Evolutionary conservation across 176 grass and related monocot genomes (phyloP).

Genomic region (Cenchrus americanus): DNA sequence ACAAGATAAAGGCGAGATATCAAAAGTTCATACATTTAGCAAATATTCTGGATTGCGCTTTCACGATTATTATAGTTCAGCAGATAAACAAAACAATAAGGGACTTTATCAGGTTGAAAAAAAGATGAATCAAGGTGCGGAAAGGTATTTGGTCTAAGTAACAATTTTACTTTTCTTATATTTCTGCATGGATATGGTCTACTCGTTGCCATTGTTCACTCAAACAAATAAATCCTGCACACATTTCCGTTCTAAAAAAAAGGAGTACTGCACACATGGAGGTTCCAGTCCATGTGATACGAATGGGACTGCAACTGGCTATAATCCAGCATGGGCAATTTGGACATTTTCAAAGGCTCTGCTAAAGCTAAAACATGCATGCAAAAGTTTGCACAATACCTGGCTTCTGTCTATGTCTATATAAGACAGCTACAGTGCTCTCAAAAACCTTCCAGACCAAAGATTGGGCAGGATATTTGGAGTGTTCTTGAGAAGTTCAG

Average conservation of each 20-base stretch:
- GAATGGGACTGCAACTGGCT: slow-evolving; percentile 4
- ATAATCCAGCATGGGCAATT: slow-evolving; percentile 44
- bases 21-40: slow-evolving; percentile 33
- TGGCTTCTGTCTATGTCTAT: slow-evolving; percentile 52
- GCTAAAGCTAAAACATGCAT: slow-evolving; percentile 48
- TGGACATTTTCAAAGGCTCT: slow-evolving; percentile 48
- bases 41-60: slow-evolving; percentile 32
- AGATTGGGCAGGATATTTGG: slow-evolving; percentile 47
- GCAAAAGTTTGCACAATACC: slow-evolving; percentile 50
- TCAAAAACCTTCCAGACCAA: slow-evolving; percentile 40
- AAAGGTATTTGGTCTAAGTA: slow-evolving; percentile 48
- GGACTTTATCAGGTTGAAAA: slow-evolving; percentile 36
- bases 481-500: slow-evolving; percentile 42
- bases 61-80: slow-evolving; percentile 38
- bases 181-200: slow-evolving; percentile 32
- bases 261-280: slow-evolving; percentile 33
- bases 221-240: slow-evolving; percentile 6
- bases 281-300: slow-evolving; percentile 30
- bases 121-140: slow-evolving; percentile 42
- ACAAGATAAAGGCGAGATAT: slow-evolving; percentile 43
- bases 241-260: neutral
- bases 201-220: slow-evolving; percentile 23
- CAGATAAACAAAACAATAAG: slow-evolving; percentile 29
- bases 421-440: slow-evolving; percentile 53
- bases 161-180: slow-evolving; percentile 40